phyloP scores from a whole-genome alignment of 805 yeast species.

The Isabelozyma pseudorhagii region DNA sequence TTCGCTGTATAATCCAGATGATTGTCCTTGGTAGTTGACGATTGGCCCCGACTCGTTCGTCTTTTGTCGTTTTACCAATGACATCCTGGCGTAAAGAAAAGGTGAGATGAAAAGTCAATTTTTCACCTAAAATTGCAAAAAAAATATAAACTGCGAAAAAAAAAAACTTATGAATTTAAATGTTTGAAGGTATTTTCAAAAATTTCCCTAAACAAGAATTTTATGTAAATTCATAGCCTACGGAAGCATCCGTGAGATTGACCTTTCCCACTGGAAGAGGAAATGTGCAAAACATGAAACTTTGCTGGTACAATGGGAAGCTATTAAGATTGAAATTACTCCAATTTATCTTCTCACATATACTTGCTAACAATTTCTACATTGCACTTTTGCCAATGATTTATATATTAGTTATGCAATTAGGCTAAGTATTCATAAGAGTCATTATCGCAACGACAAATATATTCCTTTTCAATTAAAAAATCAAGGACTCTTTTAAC shows the following conservation, averaged over 20 bases:
- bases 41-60: conserved; percentile 3
- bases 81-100: conserved; percentile 13
- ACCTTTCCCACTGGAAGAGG: too few relatives aligned
- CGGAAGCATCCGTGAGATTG: too few relatives aligned
- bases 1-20: conserved; percentile 15
- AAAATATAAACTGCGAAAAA: background rate
- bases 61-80: conserved; percentile 32
- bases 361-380: background rate
- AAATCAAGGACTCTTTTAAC: conserved; percentile 83
- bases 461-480: conserved; percentile 81
- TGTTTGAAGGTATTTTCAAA: too few relatives aligned
- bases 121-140: background rate
- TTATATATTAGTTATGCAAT: background rate
- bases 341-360: too few relatives aligned
- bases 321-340: too few relatives aligned
- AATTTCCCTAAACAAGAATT: background rate
- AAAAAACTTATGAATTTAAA: background rate
- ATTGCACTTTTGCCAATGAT: background rate
- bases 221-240: background rate
- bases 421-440: conserved; percentile 80
- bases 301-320: too few relatives aligned
- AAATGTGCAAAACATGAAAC: too few relatives aligned
- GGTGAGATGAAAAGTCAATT: background rate
- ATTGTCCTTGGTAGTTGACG: conserved; percentile 2
- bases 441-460: conserved; percentile 71